Evolutionary conservation across 805 yeast genomes (phyloP), one percentile per base, ranked within the genome.

Genomic region (Metschnikowia gelsemii): DNA sequence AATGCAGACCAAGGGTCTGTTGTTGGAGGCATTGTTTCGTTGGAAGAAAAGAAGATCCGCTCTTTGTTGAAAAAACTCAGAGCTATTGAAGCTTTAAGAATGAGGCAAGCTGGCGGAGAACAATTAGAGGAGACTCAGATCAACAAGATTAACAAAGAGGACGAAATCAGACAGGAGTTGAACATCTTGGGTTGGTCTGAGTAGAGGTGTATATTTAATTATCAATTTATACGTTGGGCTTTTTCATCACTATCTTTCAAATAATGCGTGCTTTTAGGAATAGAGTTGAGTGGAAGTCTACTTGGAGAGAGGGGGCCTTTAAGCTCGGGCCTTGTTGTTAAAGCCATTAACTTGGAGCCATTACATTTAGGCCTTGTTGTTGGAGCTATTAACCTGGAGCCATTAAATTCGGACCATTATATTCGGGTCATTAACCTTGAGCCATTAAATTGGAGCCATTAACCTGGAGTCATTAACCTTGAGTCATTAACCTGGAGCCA

Each of bases 41-140:
- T 87, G 29, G 97, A 91, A 64, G 98, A 91, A 55, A 93, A 90
- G 75, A 89, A 90, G 66, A 82, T 88, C 50, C 79, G 99, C 62
- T 81, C 93, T 23, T 58, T 93, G 61, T 75, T 90, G 64, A 93
- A 93, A 71, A 93, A 93, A 67, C 76, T 91, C 49, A 78, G 98
- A 58, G 97, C 99, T n/a, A 93, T 93, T 54, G 96, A 90, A 63
- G 81, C 80, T 40, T 76, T 93, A 57, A 90, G 90, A 65, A 78
- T 78, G 72, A 87, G 91, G 62, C 89, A 87, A 66, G 85, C 84
- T 7, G 72, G 70, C 42, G 95, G 91, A 36, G 96, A 89, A 49
- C 73, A 80, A 47, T 76, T 93, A 53, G 99, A 93, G 67, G 95
- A 84, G 56, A 93, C 98, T 23, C 99, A 93, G 70, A 70, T 87